Conservation (phyloP, 495 filamentous ascomycete species). For the Immersiella caudata region DNA sequence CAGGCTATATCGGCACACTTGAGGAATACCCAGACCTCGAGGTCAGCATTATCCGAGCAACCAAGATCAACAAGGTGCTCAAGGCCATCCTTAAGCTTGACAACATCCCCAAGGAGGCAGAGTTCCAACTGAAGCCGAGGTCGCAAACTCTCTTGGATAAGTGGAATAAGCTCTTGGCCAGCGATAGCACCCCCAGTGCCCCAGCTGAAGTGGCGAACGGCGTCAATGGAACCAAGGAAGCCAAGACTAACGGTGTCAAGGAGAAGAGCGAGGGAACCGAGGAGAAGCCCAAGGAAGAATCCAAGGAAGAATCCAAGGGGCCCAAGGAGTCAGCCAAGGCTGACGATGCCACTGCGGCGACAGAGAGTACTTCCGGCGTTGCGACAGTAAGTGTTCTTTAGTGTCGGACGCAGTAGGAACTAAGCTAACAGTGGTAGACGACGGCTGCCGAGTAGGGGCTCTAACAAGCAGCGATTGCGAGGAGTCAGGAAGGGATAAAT, state of each 20-base stretch:
- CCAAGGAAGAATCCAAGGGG: slow-evolving; percentile 31
- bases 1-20: slow-evolving; percentile 74
- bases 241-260: slow-evolving; percentile 47
- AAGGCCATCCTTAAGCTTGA: slow-evolving; percentile 84
- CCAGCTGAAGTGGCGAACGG: slow-evolving; percentile 22
- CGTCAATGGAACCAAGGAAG: slow-evolving; percentile 42
- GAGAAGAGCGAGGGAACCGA: slow-evolving; percentile 38
- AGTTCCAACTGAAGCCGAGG: slow-evolving; percentile 80
- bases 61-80: slow-evolving; percentile 94
- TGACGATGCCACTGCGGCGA: slow-evolving; percentile 19
- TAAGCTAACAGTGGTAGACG: background rate
- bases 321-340: slow-evolving; percentile 29
- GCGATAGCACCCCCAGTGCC: slow-evolving; percentile 41
- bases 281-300: slow-evolving; percentile 13
- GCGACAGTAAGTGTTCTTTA: slow-evolving; percentile 32
- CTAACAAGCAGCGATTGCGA: background rate
- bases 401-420: no score
- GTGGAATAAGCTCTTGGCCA: slow-evolving; percentile 80
- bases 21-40: slow-evolving; percentile 80
- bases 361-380: slow-evolving; percentile 37
- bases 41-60: slow-evolving; percentile 76
- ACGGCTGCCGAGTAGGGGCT: background rate
- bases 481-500: background rate
- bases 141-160: slow-evolving; percentile 71
- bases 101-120: slow-evolving; percentile 79